Base-by-base conservation (phyloP, 2,329 filamentous ascomycete species). In the Metarhizium guizhouense region DNA sequence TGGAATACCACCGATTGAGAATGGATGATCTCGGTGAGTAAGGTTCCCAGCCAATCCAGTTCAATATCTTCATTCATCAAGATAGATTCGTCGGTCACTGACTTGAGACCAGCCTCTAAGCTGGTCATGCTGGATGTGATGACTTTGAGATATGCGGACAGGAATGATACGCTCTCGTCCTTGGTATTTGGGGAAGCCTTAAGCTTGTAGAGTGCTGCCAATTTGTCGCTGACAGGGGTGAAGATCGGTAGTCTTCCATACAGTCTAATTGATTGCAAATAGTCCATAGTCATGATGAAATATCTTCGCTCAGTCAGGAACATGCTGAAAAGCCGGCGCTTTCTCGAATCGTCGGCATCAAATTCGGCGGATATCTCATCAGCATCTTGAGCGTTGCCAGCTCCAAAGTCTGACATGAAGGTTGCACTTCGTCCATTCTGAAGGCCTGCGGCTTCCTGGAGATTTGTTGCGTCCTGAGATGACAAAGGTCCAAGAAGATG, bases 1-100 rank as follows among this genome's bases (percentile, higher is more conserved):
- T 90, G 79, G 62, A 92, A 88, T 29, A 90, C 73, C 16, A 91
- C 76, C 51, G 90, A 85, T 69, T 94, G 76, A 45, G 86, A 79
- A 65, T 94, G 87, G 43, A 87, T 76, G 47, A 87, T 79, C 68
- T 95, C 90, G 14, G 84, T 82, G 25, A 91, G 73, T 30, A 84
- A 73, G 5, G 79, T 83, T 54, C 78, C 77, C 29, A 80, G 70
- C 83, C 86, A 93, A 53, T 80, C 75, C 6, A 78, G 51, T 57
- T 81, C 77, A 11, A 81, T 61, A 40, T 81, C 78, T 29, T 84
- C 82, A 1, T 78, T 75, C 42, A 76, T 65, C 55, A 80, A 60
- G 11, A 74, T 66, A 40, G 67, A 65, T 20, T 81, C 76, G 47
- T 82, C 78, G 25, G 78, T 76, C 29, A 81, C 74, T 11, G 79